Evolutionary conservation across 208 protist genomes (phyloP).

Genomic region (Leishmania lainsoni): DNA sequence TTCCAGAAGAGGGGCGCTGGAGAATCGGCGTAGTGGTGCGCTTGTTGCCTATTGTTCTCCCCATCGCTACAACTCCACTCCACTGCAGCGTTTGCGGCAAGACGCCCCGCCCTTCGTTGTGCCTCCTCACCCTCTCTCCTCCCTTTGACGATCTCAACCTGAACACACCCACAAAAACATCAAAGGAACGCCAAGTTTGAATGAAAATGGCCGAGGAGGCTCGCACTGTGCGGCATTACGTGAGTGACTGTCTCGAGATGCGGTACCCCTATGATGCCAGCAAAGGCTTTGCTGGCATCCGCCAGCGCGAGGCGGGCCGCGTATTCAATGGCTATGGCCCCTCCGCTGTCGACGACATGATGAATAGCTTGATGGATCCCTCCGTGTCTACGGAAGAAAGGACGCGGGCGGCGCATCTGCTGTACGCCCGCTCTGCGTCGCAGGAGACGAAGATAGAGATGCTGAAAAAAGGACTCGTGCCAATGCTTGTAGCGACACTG

Average conservation of each 20-base stretch:
- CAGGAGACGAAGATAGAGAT: slow-evolving; percentile 78
- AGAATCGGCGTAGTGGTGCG: background rate
- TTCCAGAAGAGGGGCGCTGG: background rate
- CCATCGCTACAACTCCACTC: background rate
- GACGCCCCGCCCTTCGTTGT: background rate
- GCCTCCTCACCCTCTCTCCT: background rate
- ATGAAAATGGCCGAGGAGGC: slow-evolving; percentile 65
- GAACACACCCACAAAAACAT: background rate
- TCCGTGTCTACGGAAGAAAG: slow-evolving; percentile 47
- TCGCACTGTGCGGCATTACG: slow-evolving; percentile 74
- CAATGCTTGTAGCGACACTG: slow-evolving; percentile 47
- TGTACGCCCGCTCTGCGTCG: slow-evolving; percentile 76
- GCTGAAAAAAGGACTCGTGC: slow-evolving; percentile 63
- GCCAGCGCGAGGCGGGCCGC: slow-evolving; percentile 50
- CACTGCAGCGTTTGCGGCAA: background rate
- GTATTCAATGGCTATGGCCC: slow-evolving; percentile 71
- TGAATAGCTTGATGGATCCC: slow-evolving; percentile 59
- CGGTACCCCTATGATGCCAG: slow-evolving; percentile 82
- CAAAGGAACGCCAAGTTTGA: background rate
- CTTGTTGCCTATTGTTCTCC: background rate
- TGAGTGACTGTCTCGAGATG: slow-evolving; percentile 85
- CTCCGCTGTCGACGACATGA: slow-evolving; percentile 38
- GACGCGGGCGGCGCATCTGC: slow-evolving; percentile 56
- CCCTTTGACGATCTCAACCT: background rate
- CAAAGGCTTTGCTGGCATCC: slow-evolving; percentile 70